A percentile compares a stretch with the other conserved stretches of the same genome.
phyloP scores from a whole-genome alignment of 2,329 filamentous ascomycete species.

The Botryosphaeria dothidea region DNA sequence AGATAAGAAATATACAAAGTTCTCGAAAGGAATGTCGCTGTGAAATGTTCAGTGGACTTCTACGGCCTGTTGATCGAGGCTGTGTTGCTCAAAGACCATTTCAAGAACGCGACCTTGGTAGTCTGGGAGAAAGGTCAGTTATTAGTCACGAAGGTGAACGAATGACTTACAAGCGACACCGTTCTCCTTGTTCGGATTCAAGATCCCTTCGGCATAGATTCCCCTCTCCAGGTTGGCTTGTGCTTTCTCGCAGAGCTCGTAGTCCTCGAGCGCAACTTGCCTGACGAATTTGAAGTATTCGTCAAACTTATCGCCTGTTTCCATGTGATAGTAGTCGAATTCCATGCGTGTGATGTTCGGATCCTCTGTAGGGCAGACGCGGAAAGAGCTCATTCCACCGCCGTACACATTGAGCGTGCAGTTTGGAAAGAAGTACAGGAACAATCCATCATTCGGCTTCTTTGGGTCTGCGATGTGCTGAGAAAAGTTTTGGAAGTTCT shows the following conservation, averaged over 20 bases:
- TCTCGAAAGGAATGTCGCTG: neutral
- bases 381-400: conserved; percentile 59
- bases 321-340: conserved; percentile 60
- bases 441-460: conserved; percentile 56
- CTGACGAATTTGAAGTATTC: conserved; percentile 59
- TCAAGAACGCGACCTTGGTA: conserved; percentile 51
- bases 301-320: conserved; percentile 55
- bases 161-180: conserved; percentile 51
- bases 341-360: conserved; percentile 57
- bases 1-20: too few species aligned
- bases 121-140: conserved; percentile 32
- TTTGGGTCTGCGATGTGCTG: conserved; percentile 57
- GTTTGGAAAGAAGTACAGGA: conserved; percentile 60
- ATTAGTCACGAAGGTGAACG: conserved; percentile 17
- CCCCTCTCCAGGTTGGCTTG: conserved; percentile 56
- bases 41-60: neutral
- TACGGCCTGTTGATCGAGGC: conserved; percentile 31
- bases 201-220: conserved; percentile 56
- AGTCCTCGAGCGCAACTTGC: conserved; percentile 59
- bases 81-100: conserved; percentile 46
- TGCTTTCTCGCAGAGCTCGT: conserved; percentile 58
- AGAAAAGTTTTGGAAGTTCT: conserved; percentile 57
- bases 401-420: conserved; percentile 60
- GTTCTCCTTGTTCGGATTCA: conserved; percentile 58
- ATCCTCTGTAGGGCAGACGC: conserved; percentile 54